Evolutionary conservation across 345 rosid species (phyloP), one percentile per base, ranked within the genome.

Genomic region (Camelina laxa): DNA sequence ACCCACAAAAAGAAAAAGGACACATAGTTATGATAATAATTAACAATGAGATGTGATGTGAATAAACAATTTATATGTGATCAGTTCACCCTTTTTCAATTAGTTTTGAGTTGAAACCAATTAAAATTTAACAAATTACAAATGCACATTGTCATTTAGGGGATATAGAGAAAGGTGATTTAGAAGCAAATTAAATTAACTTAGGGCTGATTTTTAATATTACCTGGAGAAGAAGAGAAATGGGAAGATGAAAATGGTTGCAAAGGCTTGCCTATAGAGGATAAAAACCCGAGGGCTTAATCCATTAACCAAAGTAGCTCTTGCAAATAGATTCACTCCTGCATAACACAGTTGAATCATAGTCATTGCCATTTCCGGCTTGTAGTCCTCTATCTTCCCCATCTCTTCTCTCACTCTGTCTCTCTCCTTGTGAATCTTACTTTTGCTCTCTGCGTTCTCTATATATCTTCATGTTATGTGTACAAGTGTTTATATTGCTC

Each of bases 241-340:
- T 19, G 81, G 83, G 59, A 69, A 61, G 75, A 82, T 79, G 66
- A 64, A 67, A 49, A 80, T 19, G 31, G 85, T 82, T 7, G 85
- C 85, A 54, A 80, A 64, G 66, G 85, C 85, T 79, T 82, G 85
- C 19, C 85, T 73, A 7, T 82, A 82, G 72, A 82, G 64, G n/a
- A 79, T 76, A 65, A 82, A 82, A 64, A 82, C 79, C 2, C 79
- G 61, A 44, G 85, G 83, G 53, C 77, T 82, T 79, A 69, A 41
- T n/a, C 85, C 85, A 54, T 73, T 62, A 51, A 73, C 69, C 60
- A 82, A 20, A 49, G 83, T 73, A 42, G 79, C 76, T 70, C 79
- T 79, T 6, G 79, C 70, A 5, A 67, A 59, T 13, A 82, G 74
- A 68, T 74, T 72, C n/a, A 75, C 69, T 14, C 76, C 83, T 64